Conservation (phyloP, 768 basidiomycete genomes). For the Phaffia tasmanica region DNA sequence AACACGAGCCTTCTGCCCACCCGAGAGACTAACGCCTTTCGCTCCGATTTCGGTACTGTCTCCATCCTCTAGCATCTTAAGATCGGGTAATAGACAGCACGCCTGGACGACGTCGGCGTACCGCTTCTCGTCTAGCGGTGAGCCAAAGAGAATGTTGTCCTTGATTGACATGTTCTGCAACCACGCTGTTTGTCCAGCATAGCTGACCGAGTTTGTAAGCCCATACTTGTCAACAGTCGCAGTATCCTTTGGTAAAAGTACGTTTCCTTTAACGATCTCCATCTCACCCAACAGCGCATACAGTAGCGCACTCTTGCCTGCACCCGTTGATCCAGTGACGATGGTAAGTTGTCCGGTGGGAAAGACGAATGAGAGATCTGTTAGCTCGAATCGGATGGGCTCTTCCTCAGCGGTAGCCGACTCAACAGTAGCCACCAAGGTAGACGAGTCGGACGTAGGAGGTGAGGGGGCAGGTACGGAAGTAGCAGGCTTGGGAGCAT, state of each 20-base stretch:
- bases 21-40: slow-evolving; percentile 15
- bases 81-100: slow-evolving; percentile 20
- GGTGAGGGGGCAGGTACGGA: slow-evolving; percentile 27
- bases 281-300: slow-evolving; percentile 58
- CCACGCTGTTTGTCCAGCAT: slow-evolving; percentile 55
- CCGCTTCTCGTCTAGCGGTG: slow-evolving; percentile 15
- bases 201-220: slow-evolving; percentile 48
- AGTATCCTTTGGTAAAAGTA: slow-evolving; percentile 58
- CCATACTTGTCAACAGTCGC: slow-evolving; percentile 40
- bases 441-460: slow-evolving; percentile 27
- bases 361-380: slow-evolving; percentile 57
- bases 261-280: slow-evolving; percentile 47
- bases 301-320: slow-evolving; percentile 60
- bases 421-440: not conserved
- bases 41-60: slow-evolving; percentile 29
- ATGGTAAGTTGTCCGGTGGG: slow-evolving; percentile 60
- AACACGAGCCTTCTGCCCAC: not conserved
- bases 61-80: slow-evolving; percentile 24
- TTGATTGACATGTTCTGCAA: slow-evolving; percentile 38
- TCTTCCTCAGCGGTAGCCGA: slow-evolving; percentile 36
- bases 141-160: slow-evolving; percentile 22
- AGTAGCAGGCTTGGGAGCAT: not conserved
- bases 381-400: slow-evolving; percentile 51
- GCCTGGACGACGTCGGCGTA: slow-evolving; percentile 16
- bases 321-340: slow-evolving; percentile 62